phyloP scores from a whole-genome alignment of 495 filamentous ascomycete genomes.

The Trypethelium eluteriae region DNA sequence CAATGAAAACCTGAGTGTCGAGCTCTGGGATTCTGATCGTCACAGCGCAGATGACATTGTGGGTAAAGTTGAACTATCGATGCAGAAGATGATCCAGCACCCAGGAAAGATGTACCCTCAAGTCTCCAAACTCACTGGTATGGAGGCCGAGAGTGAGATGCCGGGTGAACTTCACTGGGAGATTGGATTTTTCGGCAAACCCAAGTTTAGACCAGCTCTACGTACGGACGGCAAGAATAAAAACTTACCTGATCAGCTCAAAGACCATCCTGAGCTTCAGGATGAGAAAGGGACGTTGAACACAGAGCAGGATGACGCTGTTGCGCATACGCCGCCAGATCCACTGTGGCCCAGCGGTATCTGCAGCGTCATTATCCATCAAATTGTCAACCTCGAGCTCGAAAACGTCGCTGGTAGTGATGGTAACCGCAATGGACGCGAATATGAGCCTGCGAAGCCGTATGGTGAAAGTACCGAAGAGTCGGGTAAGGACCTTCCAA shows the following conservation, averaged over 20 bases:
- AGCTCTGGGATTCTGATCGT: slow-evolving; percentile 90
- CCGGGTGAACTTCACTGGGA: slow-evolving; percentile 93
- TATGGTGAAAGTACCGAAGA: slow-evolving; percentile 80
- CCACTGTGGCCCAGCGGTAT: slow-evolving; percentile 89
- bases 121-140: slow-evolving; percentile 71
- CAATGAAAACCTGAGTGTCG: slow-evolving; percentile 82
- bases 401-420: slow-evolving; percentile 67
- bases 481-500: slow-evolving; percentile 66
- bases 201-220: slow-evolving; percentile 71
- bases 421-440: slow-evolving; percentile 64
- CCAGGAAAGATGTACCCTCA: slow-evolving; percentile 87
- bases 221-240: slow-evolving; percentile 78
- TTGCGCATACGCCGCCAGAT: slow-evolving; percentile 84
- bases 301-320: slow-evolving; percentile 68
- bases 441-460: slow-evolving; percentile 85
- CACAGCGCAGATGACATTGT: slow-evolving; percentile 87
- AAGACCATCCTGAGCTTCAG: slow-evolving; percentile 68
- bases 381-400: slow-evolving; percentile 89
- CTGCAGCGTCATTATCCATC: slow-evolving; percentile 75
- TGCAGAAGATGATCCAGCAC: slow-evolving; percentile 90
- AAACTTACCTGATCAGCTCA: slow-evolving; percentile 61
- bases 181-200: slow-evolving; percentile 87
- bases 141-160: slow-evolving; percentile 79
- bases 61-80: slow-evolving; percentile 85
- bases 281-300: slow-evolving; percentile 81